Conservation (phyloP, 768 basidiomycete species). For the Hysterangium stoloniferum region DNA sequence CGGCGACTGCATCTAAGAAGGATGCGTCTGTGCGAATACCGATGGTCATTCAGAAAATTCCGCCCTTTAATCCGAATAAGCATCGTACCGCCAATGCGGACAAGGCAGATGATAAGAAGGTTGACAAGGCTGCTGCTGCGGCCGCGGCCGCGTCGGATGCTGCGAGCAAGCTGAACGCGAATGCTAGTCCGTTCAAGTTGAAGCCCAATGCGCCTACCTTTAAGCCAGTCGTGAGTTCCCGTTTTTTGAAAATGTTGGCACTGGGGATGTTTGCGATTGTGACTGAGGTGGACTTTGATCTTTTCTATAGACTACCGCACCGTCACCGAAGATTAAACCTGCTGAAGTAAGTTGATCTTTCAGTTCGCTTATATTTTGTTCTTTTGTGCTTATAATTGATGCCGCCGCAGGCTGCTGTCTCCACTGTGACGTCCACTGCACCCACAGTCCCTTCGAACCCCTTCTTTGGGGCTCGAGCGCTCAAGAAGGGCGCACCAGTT, state of each 20-base stretch:
- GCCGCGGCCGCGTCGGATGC: conserved; percentile 21
- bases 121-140: conserved; percentile 16
- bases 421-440: conserved; percentile 29
- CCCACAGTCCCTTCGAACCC: conserved; percentile 50
- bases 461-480: conserved; percentile 78
- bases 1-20: conserved; percentile 8
- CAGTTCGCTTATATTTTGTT: not conserved
- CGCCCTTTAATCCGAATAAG: conserved; percentile 75
- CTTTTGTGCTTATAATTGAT: not conserved
- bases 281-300: conserved; percentile 9
- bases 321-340: conserved; percentile 56
- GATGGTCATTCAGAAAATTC: conserved; percentile 87
- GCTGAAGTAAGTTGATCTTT: conserved; percentile 45
- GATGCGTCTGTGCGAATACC: conserved; percentile 26
- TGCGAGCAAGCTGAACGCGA: conserved; percentile 62
- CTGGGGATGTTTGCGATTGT: too few species aligned
- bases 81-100: conserved; percentile 7
- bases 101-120: conserved; percentile 18
- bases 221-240: conserved; percentile 42
- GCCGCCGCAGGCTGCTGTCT: not conserved
- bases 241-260: not conserved
- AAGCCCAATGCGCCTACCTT: conserved; percentile 74
- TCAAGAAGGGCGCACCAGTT: conserved; percentile 69
- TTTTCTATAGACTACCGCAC: conserved; percentile 34
- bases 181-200: conserved; percentile 87